Evolutionary conservation across 768 basidiomycete species (phyloP), one percentile per base, ranked within the genome.

Genomic region (Sarcodon aspratus): DNA sequence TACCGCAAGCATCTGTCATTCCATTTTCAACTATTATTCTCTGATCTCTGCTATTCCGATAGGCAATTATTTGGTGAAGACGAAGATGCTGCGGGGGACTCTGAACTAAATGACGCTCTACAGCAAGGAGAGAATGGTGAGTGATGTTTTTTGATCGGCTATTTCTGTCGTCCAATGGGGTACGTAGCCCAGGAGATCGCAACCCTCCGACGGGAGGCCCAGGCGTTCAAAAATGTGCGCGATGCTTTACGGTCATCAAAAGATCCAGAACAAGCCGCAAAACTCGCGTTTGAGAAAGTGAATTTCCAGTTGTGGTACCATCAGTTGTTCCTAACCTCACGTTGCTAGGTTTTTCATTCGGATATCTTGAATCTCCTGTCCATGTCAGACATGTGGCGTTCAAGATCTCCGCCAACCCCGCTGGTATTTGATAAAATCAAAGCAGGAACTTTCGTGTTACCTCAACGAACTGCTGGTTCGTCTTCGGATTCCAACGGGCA

Each of bases 321-420:
- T 44, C 9, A 4, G 13, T 31, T 9, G 7, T 48, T 42, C 6
- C 31, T 36, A 38, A 46, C 33, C 34, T 48, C 17, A 34, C 21
- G 6, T 34, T 47, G 9, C 7, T 58, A 96, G 93, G 88, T 96
- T 13, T 99, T 94, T 71, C 74, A 81, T 48, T 63, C 75, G 2
- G 96, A 99, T 57, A 91, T 98, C 55, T 74, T 76, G 46, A 91
- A 95, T 49, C 73, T 99, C 0, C 71, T 99, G 32, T 78, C 76
- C 13, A 99, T 99, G 96, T 66, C 79, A 11, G 96, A 98, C 57
- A 97, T 99, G 93, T 99, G 96, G 96, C 82, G 82, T 33, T 78
- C 85, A 6, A 77, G 95, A 36, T 78, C 82, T n/a, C 85, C 84
- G 46, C 96, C 96, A 1, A 78, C 75, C 0, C 82, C 94, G 1